Evolutionary conservation across 2,329 filamentous ascomycete species (phyloP), one percentile per base, ranked within the genome.

Genomic region (Clarireedia sp.): DNA sequence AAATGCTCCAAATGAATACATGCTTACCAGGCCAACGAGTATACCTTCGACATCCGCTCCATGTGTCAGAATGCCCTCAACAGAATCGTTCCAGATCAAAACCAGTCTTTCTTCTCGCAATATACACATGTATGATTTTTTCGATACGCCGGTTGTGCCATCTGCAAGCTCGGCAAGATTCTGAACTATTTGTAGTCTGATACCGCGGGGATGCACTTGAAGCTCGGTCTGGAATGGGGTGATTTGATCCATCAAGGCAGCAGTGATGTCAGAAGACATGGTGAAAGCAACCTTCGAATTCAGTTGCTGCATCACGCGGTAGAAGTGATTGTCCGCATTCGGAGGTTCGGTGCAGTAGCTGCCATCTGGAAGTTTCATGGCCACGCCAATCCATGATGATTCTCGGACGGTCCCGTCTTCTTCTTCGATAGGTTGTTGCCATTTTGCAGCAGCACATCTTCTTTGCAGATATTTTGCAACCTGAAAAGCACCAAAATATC

Each of bases 81-180:
- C 59, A 2, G 60, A 58, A n/a, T 63, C 57, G 21, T 56, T 61
- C 62, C 62, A 62, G 2, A 63, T 51, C 19, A 63, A 40, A 23
- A 62, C 59, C 12, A 61, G 26, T 37, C 57, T 59, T 44, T 61
- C 57, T 33, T 59, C 54, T 43, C 62, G 43, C 46, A 63, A 23
- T n/a, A 63, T 50, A 36, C 59, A 62, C 7, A 56, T 50, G 29
- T 57, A 59, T 7, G 57, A 54, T 43, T 55, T 61, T 16, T 52
- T 57, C 12, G 48, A 56, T 6, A 58, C 49, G 9, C 16, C 33
- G 10, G 55, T 46, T 7, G 38, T 45, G n/a, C 45, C 54, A 12
- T 45, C 47, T 6, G 73, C 70, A 41, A 80, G 74, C 62, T 81
- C 78, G 54, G 74, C 71, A 16, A 82, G 69, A 5, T 79, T 79